A percentile compares a stretch with the other conserved stretches of the same genome.
Evolutionary conservation across 2,329 filamentous ascomycete genomes (phyloP).

Genomic region (Ophiobolus disseminans): DNA sequence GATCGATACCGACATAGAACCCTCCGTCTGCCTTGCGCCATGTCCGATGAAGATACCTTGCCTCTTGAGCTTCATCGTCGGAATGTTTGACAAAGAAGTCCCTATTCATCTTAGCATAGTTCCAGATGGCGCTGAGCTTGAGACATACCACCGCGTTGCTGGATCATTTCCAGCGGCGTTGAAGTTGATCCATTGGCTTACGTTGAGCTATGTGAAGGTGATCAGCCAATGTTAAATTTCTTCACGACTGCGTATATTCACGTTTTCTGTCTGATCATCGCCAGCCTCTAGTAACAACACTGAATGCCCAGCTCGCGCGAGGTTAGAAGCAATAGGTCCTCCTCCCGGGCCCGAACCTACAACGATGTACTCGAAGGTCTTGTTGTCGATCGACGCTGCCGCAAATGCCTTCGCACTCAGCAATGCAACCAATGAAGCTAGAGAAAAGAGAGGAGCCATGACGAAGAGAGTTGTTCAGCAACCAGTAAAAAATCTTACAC

Average conservation of each 20-base stretch:
- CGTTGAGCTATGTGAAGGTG: conserved; percentile 41
- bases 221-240: not conserved
- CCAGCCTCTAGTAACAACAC: conserved; percentile 64
- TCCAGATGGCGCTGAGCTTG: not conserved
- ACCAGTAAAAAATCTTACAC: not conserved
- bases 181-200: conserved; percentile 58
- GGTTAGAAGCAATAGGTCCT: conserved; percentile 22
- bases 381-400: conserved; percentile 17
- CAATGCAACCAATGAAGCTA: conserved; percentile 7
- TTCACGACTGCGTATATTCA: not conserved
- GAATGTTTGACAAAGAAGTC: conserved; percentile 69
- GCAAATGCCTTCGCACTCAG: conserved; percentile 13
- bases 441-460: conserved; percentile 21
- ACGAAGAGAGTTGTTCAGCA: conserved; percentile 6
- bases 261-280: conserved; percentile 60
- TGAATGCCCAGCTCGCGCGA: conserved; percentile 57
- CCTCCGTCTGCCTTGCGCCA: conserved; percentile 60
- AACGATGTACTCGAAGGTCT: conserved; percentile 65
- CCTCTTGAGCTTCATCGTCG: conserved; percentile 58
- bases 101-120: conserved; percentile 42
- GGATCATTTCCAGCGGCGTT: conserved; percentile 63
- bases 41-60: conserved; percentile 63
- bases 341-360: conserved; percentile 52
- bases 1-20: conserved; percentile 61
- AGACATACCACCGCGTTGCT: conserved; percentile 53